A percentile compares a stretch with the other conserved stretches of the same genome.
Conservation (phyloP, 257 asterid species). For the Gynochthodes officinalis region DNA sequence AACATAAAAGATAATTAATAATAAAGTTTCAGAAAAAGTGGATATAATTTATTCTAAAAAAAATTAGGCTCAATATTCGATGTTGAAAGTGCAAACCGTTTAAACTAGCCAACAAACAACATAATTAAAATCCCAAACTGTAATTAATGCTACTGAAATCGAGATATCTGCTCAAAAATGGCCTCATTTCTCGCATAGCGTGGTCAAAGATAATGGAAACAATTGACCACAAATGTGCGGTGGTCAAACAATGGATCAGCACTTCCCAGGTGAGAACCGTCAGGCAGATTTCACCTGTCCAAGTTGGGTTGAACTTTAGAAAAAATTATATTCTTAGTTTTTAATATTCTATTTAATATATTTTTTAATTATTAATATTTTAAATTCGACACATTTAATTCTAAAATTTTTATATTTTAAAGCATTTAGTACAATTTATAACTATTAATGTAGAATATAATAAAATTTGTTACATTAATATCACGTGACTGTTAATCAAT, state of each 20-base stretch:
- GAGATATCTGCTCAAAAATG: neutral
- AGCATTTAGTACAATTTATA: no score
- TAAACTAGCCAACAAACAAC: neutral
- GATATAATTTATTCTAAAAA: no score
- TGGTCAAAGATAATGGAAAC: neutral
- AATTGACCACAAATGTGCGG: neutral
- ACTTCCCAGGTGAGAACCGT: neutral
- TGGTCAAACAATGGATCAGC: neutral
- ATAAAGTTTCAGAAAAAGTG: no score
- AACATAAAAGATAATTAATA: no score
- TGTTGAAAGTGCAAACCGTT: neutral
- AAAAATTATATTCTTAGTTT: no score
- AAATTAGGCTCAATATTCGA: neutral
- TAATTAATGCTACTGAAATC: neutral
- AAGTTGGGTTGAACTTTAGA: neutral
- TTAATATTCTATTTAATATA: no score
- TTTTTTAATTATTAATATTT: no score
- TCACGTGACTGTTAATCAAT: no score
- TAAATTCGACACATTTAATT: no score
- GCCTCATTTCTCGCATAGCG: neutral
- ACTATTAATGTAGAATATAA: no score
- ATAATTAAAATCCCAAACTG: neutral
- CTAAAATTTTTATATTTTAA: no score
- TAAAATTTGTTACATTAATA: no score
- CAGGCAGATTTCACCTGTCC: neutral